phyloP scores from a whole-genome alignment of 2,329 filamentous ascomycete genomes.

The Alternaria ethzedia region DNA sequence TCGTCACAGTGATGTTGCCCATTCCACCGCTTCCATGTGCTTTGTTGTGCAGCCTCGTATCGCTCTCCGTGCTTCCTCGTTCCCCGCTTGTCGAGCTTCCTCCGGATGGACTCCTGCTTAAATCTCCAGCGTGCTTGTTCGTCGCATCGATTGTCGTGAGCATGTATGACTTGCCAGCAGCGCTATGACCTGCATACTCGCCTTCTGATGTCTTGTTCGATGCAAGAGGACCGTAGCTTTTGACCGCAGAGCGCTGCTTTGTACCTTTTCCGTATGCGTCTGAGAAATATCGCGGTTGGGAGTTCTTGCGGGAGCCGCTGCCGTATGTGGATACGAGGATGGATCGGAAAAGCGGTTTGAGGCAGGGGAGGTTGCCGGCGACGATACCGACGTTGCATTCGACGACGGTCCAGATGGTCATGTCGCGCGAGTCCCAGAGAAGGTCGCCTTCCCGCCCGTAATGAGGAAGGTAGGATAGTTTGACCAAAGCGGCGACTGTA shows the following conservation, averaged over 20 bases:
- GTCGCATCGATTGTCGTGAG: conserved; percentile 16
- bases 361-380: conserved; percentile 52
- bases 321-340: conserved; percentile 45
- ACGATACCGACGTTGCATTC: conserved; percentile 55
- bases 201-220: conserved; percentile 5
- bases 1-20: conserved; percentile 17
- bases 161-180: conserved; percentile 13
- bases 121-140: neutral
- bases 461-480: conserved; percentile 43
- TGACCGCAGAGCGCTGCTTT: conserved; percentile 9
- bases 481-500: conserved; percentile 52
- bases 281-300: conserved; percentile 17
- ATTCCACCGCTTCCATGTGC: neutral
- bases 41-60: neutral
- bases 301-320: conserved; percentile 22
- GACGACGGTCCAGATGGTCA: conserved; percentile 57
- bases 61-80: conserved; percentile 10
- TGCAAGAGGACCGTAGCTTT: conserved; percentile 10
- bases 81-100: conserved; percentile 2
- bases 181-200: conserved; percentile 1
- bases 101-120: conserved; percentile 1
- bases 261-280: conserved; percentile 26
- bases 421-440: conserved; percentile 52
- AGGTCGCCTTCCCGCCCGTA: conserved; percentile 48
- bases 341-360: conserved; percentile 51